Percentiles rank a stretch among this genome's conserved stretches.
phyloP scores from a whole-genome alignment of 1,284 basidiomycete genomes.

The Ganoderma lucidum region DNA sequence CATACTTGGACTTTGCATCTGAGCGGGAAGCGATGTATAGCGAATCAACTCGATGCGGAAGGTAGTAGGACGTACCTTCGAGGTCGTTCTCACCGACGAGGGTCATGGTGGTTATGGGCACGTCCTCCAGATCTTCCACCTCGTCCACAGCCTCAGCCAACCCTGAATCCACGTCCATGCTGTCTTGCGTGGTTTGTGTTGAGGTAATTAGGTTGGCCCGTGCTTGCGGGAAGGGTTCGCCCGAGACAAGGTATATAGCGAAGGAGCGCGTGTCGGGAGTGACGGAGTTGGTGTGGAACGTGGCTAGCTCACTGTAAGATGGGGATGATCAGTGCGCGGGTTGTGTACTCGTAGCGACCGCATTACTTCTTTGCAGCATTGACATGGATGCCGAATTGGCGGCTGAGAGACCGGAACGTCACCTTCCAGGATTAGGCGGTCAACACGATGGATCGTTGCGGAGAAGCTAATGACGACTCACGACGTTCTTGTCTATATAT shows the following conservation, averaged over 20 bases:
- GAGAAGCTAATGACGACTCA: conserved; percentile 43
- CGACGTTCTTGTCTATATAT: conserved; percentile 67
- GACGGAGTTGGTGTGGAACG: conserved; percentile 54
- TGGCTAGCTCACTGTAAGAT: conserved; percentile 62
- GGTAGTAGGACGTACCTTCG: conserved; percentile 55
- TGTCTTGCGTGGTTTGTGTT: conserved; percentile 41
- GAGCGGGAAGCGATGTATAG: conserved; percentile 3
- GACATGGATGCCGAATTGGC: conserved; percentile 72
- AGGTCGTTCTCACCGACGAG: conserved; percentile 67
- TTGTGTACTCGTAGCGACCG: background rate
- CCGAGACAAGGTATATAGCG: conserved; percentile 76
- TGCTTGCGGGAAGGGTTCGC: conserved; percentile 46
- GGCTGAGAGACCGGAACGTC: conserved; percentile 76
- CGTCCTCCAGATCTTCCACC: conserved; percentile 42
- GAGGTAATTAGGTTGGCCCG: conserved; percentile 17
- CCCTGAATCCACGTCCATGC: conserved; percentile 53
- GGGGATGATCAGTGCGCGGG: conserved; percentile 2
- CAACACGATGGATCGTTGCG: background rate
- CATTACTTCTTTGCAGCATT: conserved; percentile 77
- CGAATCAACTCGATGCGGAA: background rate
- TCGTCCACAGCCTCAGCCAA: conserved; percentile 35
- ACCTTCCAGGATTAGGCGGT: conserved; percentile 53
- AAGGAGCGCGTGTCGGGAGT: conserved; percentile 51
- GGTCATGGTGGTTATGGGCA: conserved; percentile 52
- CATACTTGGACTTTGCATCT: conserved; percentile 62